Conservation (phyloP, 441 rosid genomes). For the Erysimum cheiri region DNA sequence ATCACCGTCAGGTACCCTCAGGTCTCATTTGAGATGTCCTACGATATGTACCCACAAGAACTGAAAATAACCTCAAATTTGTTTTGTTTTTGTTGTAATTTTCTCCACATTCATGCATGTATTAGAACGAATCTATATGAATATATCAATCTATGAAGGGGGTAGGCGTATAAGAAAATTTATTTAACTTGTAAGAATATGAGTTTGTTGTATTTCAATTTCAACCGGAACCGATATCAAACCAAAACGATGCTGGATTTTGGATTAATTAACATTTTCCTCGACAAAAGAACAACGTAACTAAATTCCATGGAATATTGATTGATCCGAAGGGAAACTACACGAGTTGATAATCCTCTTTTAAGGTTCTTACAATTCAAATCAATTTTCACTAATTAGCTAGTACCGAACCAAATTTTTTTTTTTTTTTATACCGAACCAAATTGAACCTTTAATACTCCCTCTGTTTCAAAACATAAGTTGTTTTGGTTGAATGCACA, state of each 20-base stretch:
- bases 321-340: neutral
- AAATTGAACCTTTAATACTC: neutral
- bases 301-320: neutral
- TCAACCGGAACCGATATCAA: neutral
- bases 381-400: too few species aligned
- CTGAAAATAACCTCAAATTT: conserved; percentile 21
- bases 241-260: neutral
- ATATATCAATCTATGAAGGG: neutral
- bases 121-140: neutral
- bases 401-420: too few species aligned
- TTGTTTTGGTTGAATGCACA: too few species aligned
- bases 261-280: neutral
- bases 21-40: conserved; percentile 26
- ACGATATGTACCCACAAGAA: conserved; percentile 26
- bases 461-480: too few species aligned
- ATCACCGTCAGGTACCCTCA: conserved; percentile 15
- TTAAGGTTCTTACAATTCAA: neutral
- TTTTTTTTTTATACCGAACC: neutral
- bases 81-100: conserved; percentile 6
- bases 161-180: neutral
- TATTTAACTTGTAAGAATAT: neutral
- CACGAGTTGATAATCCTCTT: neutral
- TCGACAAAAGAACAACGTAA: neutral
- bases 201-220: neutral
- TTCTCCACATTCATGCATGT: conserved; percentile 30